phyloP scores from a whole-genome alignment of 345 rosid species.

The Geranium brycei region DNA sequence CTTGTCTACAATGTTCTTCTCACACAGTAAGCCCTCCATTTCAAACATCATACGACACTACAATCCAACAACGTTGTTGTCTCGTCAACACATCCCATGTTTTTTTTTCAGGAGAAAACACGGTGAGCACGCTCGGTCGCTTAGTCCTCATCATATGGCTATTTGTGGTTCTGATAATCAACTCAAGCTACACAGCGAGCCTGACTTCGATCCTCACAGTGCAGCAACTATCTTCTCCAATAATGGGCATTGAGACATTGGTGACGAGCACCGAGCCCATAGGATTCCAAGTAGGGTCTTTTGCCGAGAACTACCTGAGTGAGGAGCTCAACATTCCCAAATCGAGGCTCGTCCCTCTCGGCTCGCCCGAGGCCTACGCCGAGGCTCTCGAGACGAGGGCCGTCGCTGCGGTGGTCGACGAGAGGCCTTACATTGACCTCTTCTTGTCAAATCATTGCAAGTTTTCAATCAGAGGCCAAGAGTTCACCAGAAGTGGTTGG shows the following conservation, averaged over 20 bases:
- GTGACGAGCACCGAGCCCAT: neutral
- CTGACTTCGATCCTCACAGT: neutral
- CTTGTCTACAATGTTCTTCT: neutral
- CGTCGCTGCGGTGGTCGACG: neutral
- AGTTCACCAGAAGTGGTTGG: neutral
- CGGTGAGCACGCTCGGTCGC: neutral
- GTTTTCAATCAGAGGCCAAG: neutral
- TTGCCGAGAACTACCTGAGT: neutral
- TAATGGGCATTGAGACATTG: neutral
- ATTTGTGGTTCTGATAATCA: neutral
- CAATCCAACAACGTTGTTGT: too few relatives aligned
- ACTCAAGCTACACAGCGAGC: neutral
- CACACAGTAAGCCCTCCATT: neutral
- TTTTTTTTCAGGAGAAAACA: neutral
- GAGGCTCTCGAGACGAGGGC: neutral
- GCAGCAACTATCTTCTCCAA: neutral
- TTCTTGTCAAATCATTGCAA: neutral
- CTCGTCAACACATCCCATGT: too few relatives aligned
- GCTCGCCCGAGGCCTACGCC: neutral
- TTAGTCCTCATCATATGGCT: neutral
- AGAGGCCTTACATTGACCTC: neutral
- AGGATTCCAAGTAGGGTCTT: neutral
- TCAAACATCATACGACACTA: neutral
- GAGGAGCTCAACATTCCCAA: conserved; percentile 2
- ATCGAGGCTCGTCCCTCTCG: neutral